Conservation (phyloP, 148 eudicot species). For the Spergularia bocconei region DNA sequence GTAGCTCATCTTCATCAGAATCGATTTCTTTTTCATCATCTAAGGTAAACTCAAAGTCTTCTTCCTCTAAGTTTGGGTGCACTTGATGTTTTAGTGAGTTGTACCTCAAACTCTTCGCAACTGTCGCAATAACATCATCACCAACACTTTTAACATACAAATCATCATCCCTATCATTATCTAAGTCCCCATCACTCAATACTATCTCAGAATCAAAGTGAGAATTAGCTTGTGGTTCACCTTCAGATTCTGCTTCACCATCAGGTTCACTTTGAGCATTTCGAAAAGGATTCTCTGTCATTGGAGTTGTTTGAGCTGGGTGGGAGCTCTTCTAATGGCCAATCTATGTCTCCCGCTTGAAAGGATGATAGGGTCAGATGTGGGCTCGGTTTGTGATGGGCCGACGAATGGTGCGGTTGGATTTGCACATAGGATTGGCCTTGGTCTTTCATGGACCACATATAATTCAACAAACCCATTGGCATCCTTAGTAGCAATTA, state of each 20-base stretch:
- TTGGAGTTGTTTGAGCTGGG: no score
- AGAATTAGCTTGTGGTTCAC: not conserved
- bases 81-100: no score
- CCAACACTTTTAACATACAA: not conserved
- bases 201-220: not conserved
- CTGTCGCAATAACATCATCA: not conserved
- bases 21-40: not conserved
- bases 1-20: no score
- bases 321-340: no score
- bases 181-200: slow-evolving; percentile 4
- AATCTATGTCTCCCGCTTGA: no score
- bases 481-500: not conserved
- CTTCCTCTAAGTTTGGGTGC: not conserved
- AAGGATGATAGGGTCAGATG: not conserved
- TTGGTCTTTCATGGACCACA: not conserved
- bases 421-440: no score
- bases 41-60: not conserved
- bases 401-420: not conserved
- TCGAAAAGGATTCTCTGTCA: no score
- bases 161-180: not conserved
- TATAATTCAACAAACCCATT: not conserved
- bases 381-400: not conserved
- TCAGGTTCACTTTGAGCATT: no score
- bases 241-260: no score
- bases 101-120: not conserved